These are phyloP conservation scores for Tricladium varicosporioides DNA, from an alignment of 2,329 filamentous ascomycete species.

Conservation along the genomic window DNA sequence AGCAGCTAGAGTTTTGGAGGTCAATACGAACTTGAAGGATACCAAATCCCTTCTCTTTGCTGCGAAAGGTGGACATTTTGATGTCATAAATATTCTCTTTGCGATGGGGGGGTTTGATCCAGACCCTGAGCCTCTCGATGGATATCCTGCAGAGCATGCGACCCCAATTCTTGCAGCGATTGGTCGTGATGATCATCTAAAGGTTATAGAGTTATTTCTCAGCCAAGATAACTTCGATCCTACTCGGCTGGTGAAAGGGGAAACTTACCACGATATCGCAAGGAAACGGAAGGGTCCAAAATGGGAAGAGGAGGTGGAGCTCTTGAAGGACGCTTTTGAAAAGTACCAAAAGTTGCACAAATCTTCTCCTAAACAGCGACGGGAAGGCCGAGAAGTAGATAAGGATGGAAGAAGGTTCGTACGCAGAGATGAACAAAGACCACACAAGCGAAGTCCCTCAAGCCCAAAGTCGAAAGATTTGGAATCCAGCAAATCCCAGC, in stretches of 20 bases:
- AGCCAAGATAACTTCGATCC: slow-evolving; percentile 80
- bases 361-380: slow-evolving; percentile 42
- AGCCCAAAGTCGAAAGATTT: slow-evolving; percentile 24
- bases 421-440: slow-evolving; percentile 25
- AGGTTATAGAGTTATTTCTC: slow-evolving; percentile 77
- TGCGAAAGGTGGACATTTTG: slow-evolving; percentile 85
- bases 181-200: slow-evolving; percentile 82
- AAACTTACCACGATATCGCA: slow-evolving; percentile 85
- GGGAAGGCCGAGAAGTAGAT: slow-evolving; percentile 37
- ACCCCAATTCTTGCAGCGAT: slow-evolving; percentile 95
- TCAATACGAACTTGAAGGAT: slow-evolving; percentile 60
- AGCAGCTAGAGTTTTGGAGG: slow-evolving; percentile 58
- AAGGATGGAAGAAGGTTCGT: slow-evolving; percentile 22
- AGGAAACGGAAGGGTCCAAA: slow-evolving; percentile 78
- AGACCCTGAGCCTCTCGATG: slow-evolving; percentile 65
- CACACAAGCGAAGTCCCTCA: slow-evolving; percentile 27
- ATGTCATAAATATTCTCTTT: slow-evolving; percentile 40
- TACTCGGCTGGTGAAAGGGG: slow-evolving; percentile 68
- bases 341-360: slow-evolving; percentile 55
- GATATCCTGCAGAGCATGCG: slow-evolving; percentile 64
- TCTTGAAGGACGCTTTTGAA: slow-evolving; percentile 75
- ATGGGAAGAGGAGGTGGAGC: slow-evolving; percentile 83
- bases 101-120: slow-evolving; percentile 53
- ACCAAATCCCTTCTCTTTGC: slow-evolving; percentile 87
- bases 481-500: slow-evolving; percentile 20